Evolutionary conservation across 2,329 filamentous ascomycete genomes (phyloP).

Genomic region (Knoxdaviesia capensis): DNA sequence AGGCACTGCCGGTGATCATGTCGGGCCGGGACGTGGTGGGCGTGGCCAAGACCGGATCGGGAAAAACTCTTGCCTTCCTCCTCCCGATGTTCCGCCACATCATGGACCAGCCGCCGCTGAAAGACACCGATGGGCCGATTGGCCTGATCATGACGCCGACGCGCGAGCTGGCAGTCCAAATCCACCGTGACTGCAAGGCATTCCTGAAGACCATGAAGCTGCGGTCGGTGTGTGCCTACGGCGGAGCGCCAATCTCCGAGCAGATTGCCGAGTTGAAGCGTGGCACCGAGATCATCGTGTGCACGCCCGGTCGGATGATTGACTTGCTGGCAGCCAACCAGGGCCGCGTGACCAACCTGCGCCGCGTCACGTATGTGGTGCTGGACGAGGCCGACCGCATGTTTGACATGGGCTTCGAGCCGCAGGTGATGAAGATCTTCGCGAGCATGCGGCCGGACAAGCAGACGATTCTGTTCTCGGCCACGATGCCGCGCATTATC

Average conservation of each 20-base stretch:
- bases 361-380: constrained; percentile 79
- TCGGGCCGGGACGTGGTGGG: constrained; percentile 89
- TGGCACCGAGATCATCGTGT: constrained; percentile 86
- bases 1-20: constrained; percentile 89
- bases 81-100: constrained; percentile 97
- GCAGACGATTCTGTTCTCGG: constrained; percentile 89
- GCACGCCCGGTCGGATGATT: constrained; percentile 87
- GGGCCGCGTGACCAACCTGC: constrained; percentile 82
- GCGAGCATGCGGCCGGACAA: constrained; percentile 78
- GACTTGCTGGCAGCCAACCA: constrained; percentile 85
- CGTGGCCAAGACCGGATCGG: constrained; percentile 92
- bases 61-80: constrained; percentile 89
- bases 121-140: constrained; percentile 71
- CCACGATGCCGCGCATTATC: constrained; percentile 88
- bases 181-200: constrained; percentile 84
- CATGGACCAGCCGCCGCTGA: constrained; percentile 71
- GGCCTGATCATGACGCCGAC: constrained; percentile 85
- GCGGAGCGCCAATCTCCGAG: constrained; percentile 87
- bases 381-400: constrained; percentile 95
- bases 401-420: constrained; percentile 99
- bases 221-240: constrained; percentile 80
- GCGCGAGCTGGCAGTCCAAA: constrained; percentile 81
- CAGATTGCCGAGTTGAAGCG: constrained; percentile 94
- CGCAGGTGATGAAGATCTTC: constrained; percentile 93
- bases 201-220: constrained; percentile 76